phyloP scores from a whole-genome alignment of 2,329 filamentous ascomycete species.

The Ceratocystis smalleyi region DNA sequence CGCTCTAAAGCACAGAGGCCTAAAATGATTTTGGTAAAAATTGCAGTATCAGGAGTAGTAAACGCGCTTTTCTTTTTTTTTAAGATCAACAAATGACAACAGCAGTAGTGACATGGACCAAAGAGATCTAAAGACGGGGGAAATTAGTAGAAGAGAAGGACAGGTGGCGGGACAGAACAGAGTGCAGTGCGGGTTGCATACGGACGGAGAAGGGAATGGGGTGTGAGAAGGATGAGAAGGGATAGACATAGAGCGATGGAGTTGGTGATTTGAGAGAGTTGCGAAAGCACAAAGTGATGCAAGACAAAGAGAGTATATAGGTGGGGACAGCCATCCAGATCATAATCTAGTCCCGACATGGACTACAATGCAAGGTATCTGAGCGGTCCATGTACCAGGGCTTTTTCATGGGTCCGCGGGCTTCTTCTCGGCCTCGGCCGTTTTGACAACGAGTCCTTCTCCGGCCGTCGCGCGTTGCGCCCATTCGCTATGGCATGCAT shows the following conservation, averaged over 20 bases:
- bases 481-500: slow-evolving; percentile 38
- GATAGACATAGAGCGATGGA: not conserved
- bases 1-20: not conserved
- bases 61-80: not conserved
- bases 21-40: not conserved
- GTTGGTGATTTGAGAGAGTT: not conserved
- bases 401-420: slow-evolving; percentile 3
- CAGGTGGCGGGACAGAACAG: not conserved
- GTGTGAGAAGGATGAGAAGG: not conserved
- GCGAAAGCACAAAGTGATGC: not conserved
- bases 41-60: slow-evolving; percentile 1
- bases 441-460: slow-evolving; percentile 47
- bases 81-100: not conserved
- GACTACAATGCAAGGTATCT: not conserved
- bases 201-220: not conserved
- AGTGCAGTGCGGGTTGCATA: not conserved
- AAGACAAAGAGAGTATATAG: not conserved
- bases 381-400: not conserved
- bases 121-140: not conserved
- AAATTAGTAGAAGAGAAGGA: not conserved
- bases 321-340: not conserved
- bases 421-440: slow-evolving; percentile 17
- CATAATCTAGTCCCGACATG: not conserved
- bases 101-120: not conserved
- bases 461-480: slow-evolving; percentile 47